Base-by-base conservation (phyloP, 2,329 filamentous ascomycete genomes). In the Apiospora phragmitis region DNA sequence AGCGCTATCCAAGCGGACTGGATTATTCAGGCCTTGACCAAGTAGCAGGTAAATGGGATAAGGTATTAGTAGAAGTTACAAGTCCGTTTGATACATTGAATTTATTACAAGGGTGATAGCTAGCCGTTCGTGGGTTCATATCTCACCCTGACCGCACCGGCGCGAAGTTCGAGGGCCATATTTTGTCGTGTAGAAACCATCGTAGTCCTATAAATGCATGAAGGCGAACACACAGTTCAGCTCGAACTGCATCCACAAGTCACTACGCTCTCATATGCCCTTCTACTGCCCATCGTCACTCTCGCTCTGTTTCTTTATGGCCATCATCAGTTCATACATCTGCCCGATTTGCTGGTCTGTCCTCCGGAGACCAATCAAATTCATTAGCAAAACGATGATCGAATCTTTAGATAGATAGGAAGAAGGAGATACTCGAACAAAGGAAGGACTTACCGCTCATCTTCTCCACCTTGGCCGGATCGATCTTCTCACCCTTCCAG, bases 311-410 rank as follows among this genome's bases (percentile, higher is more conserved):
- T 70, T 72, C 55, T 49, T 55, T 9, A 72, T 72, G 7, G 71
- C 71, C 62, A 49, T 41, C 71, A 72, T 72, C 26, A 99, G 85
- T 80, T 98, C 95, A 79, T 98, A 98, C 75, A 99, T 84, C 81
- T 99, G 96, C 1, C 92, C 93, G 68, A 98, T 85, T 83, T 99
- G 96, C 80, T 98, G 93, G 80, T 98, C 94, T 97, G 32, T 2
- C 16, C 9, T 24, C 41, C 8, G 16, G 24, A 18, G 8, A 18
- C 21, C 14, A 21, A 35, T 18, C 67, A n/a, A 24, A n/a, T n/a
- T 24, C 45, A 21, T 43, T 9, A 42, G 65, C 41, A n/a, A 42
- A 45, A 11, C 8, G 14, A 21, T 24, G 29, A 9, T 7, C 8
- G 16, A 62, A 65, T 9, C 26, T 29, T 21, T 32, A 16, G 24